phyloP scores from a whole-genome alignment of 2,329 filamentous ascomycete genomes.

The Allantophomopsis cytisporea region DNA sequence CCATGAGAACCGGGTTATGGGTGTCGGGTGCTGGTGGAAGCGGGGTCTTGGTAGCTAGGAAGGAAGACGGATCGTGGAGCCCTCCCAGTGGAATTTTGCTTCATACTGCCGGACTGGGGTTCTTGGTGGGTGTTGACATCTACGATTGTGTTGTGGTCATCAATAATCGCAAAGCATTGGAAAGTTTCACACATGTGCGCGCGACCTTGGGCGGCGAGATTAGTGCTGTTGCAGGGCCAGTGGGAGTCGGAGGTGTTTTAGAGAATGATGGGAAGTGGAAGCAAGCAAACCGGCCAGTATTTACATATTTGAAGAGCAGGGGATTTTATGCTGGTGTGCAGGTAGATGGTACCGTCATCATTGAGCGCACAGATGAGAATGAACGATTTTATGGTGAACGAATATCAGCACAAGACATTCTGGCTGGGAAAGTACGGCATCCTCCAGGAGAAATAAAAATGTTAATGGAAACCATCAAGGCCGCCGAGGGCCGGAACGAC shows the following conservation, averaged over 20 bases:
- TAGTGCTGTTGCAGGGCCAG: slow-evolving; percentile 61
- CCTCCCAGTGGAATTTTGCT: slow-evolving; percentile 83
- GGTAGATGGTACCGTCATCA: slow-evolving; percentile 75
- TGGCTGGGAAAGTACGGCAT: slow-evolving; percentile 22
- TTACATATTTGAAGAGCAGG: slow-evolving; percentile 79
- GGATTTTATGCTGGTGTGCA: slow-evolving; percentile 82
- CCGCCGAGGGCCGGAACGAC: slow-evolving; percentile 71
- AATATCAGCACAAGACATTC: slow-evolving; percentile 46
- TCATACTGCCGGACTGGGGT: slow-evolving; percentile 79
- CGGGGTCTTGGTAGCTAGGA: slow-evolving; percentile 72
- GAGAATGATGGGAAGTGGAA: slow-evolving; percentile 23
- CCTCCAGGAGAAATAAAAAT: slow-evolving; percentile 25
- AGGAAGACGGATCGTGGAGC: slow-evolving; percentile 80
- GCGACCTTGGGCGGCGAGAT: slow-evolving; percentile 76
- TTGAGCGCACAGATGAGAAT: slow-evolving; percentile 81
- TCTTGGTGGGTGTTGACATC: slow-evolving; percentile 83
- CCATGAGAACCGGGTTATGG: slow-evolving; percentile 88
- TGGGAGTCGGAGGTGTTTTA: slow-evolving; percentile 51
- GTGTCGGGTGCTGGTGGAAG: slow-evolving; percentile 83
- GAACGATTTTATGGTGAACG: slow-evolving; percentile 67
- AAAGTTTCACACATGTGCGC: slow-evolving; percentile 68
- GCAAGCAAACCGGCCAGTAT: slow-evolving; percentile 49
- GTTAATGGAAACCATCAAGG: slow-evolving; percentile 61
- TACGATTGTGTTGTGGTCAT: slow-evolving; percentile 94
- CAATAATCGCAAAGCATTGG: slow-evolving; percentile 72